These are phyloP conservation scores for Cystobasidium sp. DNA, from an alignment of 1,284 basidiomycete species.

Conservation along the genomic window DNA sequence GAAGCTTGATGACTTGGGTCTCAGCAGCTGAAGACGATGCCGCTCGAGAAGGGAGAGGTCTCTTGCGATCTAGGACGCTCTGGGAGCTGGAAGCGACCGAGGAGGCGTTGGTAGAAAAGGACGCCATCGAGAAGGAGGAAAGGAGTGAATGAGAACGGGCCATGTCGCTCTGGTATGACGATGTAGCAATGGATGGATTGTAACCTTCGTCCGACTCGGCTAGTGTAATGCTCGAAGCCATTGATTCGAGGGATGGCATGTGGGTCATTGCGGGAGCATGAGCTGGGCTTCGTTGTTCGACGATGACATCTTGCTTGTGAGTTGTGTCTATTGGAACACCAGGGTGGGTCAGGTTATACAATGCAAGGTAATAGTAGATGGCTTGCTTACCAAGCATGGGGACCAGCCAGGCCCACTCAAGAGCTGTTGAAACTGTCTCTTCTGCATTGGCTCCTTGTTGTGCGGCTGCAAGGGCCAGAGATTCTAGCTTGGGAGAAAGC, in stretches of 20 bases:
- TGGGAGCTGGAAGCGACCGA: conserved; percentile 19
- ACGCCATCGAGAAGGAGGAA: conserved; percentile 32
- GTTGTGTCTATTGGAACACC: background rate
- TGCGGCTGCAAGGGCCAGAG: background rate
- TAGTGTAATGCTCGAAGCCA: background rate
- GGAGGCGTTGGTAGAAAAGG: conserved; percentile 31
- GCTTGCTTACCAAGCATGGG: conserved; percentile 37
- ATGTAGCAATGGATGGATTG: conserved; percentile 3
- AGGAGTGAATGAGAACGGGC: conserved; percentile 33
- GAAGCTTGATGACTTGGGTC: conserved; percentile 39
- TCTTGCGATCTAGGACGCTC: conserved; percentile 37
- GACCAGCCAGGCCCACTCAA: conserved; percentile 39
- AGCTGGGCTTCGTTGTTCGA: background rate
- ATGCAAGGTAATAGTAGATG: background rate
- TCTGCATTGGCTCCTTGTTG: conserved; percentile 7
- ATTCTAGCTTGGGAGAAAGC: conserved; percentile 32
- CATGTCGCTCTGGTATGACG: conserved; percentile 30
- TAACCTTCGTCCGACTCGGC: background rate
- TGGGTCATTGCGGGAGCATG: conserved; percentile 22
- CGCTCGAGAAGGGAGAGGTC: conserved; percentile 16
- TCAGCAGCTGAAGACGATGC: background rate
- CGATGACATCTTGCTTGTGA: background rate
- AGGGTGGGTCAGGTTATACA: background rate
- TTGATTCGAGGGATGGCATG: conserved; percentile 25
- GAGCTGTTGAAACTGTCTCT: conserved; percentile 26